Evolutionary conservation across 2,329 filamentous ascomycete genomes (phyloP).

Genomic region (Hypoxylon sp.): DNA sequence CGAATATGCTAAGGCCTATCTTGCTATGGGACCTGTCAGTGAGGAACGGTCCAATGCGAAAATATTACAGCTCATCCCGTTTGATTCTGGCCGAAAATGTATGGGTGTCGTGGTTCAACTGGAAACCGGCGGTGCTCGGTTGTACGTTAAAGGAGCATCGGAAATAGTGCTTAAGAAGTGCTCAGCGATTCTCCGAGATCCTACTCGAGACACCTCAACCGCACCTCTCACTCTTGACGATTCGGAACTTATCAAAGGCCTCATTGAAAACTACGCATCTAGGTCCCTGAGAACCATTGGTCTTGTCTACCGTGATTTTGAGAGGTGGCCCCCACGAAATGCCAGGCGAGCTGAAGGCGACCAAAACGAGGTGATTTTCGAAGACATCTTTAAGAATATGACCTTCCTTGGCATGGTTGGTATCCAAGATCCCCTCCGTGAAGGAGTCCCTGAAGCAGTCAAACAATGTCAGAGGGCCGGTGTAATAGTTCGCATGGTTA

Average conservation of each 20-base stretch:
- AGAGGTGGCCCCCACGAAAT: constrained; percentile 83
- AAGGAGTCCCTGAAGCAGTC: constrained; percentile 81
- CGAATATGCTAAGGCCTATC: constrained; percentile 75
- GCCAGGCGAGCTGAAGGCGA: constrained; percentile 69
- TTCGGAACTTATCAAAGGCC: constrained; percentile 69
- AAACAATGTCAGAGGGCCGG: constrained; percentile 80
- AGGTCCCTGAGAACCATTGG: constrained; percentile 88
- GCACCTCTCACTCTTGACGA: constrained; percentile 67
- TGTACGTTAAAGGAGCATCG: constrained; percentile 76
- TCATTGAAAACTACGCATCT: constrained; percentile 84
- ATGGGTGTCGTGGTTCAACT: constrained; percentile 73
- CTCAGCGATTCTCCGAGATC: constrained; percentile 65
- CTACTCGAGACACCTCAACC: constrained; percentile 61
- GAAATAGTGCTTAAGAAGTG: constrained; percentile 74
- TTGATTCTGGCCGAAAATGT: constrained; percentile 82
- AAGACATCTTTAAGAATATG: constrained; percentile 78
- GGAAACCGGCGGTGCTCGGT: constrained; percentile 65
- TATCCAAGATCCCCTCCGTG: constrained; percentile 84
- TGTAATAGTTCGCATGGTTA: constrained; percentile 88
- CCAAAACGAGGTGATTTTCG: constrained; percentile 74
- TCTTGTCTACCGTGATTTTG: constrained; percentile 86
- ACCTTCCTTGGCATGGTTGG: constrained; percentile 79
- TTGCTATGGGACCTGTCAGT: constrained; percentile 76
- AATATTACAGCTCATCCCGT: constrained; percentile 78
- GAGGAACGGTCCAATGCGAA: constrained; percentile 74